Evolutionary conservation across 129 eudicot species (phyloP).

Genomic region (Ambrosia trifida): DNA sequence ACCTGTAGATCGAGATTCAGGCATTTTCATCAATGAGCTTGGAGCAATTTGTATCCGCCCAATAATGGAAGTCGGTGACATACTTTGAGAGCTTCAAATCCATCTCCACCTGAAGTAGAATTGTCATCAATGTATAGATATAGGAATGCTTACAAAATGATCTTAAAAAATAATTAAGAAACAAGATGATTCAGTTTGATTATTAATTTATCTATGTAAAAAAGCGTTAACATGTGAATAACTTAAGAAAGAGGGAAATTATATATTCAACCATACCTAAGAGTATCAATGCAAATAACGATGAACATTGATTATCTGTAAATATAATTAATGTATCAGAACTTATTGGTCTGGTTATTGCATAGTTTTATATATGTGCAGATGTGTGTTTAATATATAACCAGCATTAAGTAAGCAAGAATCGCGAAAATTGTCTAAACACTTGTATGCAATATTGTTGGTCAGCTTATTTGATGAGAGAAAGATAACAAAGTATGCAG

Average conservation of each 20-base stretch:
- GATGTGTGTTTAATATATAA: no score
- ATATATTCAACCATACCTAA: not conserved
- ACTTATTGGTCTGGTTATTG: no score
- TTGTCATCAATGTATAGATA: not conserved
- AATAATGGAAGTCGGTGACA: slow-evolving; percentile 17
- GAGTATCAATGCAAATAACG: not conserved
- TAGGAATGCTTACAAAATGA: not conserved
- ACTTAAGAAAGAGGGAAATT: not conserved
- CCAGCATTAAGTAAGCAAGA: no score
- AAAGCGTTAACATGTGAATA: not conserved
- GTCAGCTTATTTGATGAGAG: not conserved
- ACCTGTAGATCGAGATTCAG: slow-evolving; percentile 16
- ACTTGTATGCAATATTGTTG: not conserved
- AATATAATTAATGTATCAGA: not conserved
- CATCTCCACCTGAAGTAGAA: slow-evolving; percentile 30
- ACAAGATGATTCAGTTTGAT: not conserved
- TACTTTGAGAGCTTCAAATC: slow-evolving; percentile 24
- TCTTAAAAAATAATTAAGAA: not conserved
- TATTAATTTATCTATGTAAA: not conserved
- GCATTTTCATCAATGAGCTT: slow-evolving; percentile 28
- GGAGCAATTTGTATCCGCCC: slow-evolving; percentile 26
- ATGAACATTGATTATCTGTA: not conserved
- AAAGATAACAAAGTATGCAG: not conserved
- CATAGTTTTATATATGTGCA: no score
- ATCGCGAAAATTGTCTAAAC: not conserved